Percentiles rank a stretch among this genome's conserved stretches.
These are phyloP conservation scores for Streptanthus diversifolius DNA, from an alignment of 345 rosid species.

Conservation along the genomic window DNA sequence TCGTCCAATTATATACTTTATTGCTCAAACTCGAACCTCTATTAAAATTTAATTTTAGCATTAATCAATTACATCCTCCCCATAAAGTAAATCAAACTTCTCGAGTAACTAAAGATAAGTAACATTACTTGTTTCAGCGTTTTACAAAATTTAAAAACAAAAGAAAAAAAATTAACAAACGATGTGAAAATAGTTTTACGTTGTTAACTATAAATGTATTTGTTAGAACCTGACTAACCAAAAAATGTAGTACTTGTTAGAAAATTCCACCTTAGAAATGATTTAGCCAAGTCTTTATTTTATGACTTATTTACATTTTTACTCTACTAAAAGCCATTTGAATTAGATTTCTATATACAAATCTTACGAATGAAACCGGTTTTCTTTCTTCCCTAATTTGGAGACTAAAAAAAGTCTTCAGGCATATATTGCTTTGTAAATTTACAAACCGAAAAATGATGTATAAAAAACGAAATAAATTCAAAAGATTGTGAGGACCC, in stretches of 20 bases:
- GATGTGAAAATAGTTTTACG: background rate
- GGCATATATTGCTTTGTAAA: no score
- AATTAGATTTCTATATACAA: background rate
- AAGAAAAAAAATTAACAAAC: background rate
- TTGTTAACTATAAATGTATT: background rate
- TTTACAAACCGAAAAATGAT: no score
- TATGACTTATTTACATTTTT: background rate
- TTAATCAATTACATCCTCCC: constrained; percentile 19
- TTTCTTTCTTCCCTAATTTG: no score
- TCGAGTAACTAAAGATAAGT: background rate
- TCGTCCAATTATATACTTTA: background rate
- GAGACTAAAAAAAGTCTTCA: no score
- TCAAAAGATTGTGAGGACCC: no score
- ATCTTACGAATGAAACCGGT: no score
- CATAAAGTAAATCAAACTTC: background rate
- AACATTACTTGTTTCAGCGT: background rate
- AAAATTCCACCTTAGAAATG: background rate
- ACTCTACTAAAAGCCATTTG: background rate
- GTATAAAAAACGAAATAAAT: no score
- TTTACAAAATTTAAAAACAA: background rate
- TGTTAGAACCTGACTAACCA: background rate
- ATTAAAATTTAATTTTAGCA: background rate
- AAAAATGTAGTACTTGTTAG: background rate
- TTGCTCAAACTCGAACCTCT: constrained; percentile 8
- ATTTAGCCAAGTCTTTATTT: background rate